phyloP scores from a whole-genome alignment of 225 moss, liverwort and hornwort genomes.

The Sphagnum contortum region DNA sequence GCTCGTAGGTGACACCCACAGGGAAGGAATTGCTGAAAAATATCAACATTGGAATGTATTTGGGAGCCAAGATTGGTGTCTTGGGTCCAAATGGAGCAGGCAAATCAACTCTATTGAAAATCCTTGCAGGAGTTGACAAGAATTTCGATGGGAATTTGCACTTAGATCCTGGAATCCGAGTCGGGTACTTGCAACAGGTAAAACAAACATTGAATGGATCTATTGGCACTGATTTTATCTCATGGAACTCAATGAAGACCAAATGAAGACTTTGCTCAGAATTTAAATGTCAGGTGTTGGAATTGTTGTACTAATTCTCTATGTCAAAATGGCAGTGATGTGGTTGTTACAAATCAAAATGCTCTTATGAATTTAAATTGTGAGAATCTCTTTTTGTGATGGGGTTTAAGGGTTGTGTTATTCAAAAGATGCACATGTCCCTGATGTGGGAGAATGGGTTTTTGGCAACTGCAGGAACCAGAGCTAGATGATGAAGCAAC shows the following conservation, averaged over 20 bases:
- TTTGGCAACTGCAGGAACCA: constrained; percentile 48
- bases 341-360: too few relatives aligned
- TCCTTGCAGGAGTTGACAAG: constrained; percentile 84
- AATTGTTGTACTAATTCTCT: too few relatives aligned
- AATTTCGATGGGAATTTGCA: constrained; percentile 73
- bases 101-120: constrained; percentile 77
- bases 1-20: constrained; percentile 61
- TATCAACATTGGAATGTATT: constrained; percentile 92
- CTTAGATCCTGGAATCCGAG: constrained; percentile 68
- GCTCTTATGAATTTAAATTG: too few relatives aligned
- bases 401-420: too few relatives aligned
- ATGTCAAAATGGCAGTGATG: too few relatives aligned
- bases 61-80: constrained; percentile 93
- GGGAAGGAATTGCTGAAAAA: constrained; percentile 88
- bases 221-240: too few relatives aligned
- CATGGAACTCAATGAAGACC: too few relatives aligned
- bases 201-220: not conserved
- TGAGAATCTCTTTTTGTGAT: too few relatives aligned
- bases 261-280: too few relatives aligned
- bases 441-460: too few relatives aligned
- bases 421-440: too few relatives aligned
- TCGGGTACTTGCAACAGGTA: constrained; percentile 89
- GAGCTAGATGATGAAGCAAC: constrained; percentile 72
- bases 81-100: constrained; percentile 93
- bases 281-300: too few relatives aligned